Base-by-base conservation (phyloP, 352 stramenopile species). In the Thraustochytrium striatum region DNA sequence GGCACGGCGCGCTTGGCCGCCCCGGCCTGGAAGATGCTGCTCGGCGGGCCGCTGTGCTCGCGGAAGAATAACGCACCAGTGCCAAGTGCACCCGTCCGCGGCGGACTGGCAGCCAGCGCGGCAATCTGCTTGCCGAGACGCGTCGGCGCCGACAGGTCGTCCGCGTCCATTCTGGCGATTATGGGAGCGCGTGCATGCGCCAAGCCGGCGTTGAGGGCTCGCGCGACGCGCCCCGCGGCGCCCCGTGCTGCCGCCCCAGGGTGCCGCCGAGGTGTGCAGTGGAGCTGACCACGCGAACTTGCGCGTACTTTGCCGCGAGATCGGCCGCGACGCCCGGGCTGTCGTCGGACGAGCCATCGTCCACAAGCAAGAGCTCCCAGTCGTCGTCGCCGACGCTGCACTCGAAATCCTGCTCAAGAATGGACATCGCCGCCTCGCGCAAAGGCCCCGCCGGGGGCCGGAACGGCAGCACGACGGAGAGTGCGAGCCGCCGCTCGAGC, bases 101-200 rank as follows among this genome's bases (percentile, higher is more conserved):
- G 5, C 7, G 43, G 65, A 25, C 52, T 30, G 7, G 21, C n/a
- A 16, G 8, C 55, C 57, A 91, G 78, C 36, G 85, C 87, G 11
- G 72, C 41, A 41, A 89, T 57, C 78, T 94, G 90, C 3, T 82
- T 72, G 38, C 86, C 69, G 11, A 95, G 84, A 5, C 90, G 85
- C 3, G 86, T 72, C 32, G 86, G 83, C 11, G 89, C 72, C 25
- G 84, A 85, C 38, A 95, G 57, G 69, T 95, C 90, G 83, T 95
- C 90, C 57, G 87, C 88, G 58, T 95, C 90, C 90, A 95, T 95
- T 57, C 90, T 85, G 2, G 89, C 88, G 13, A 94, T 70, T 68
- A 91, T 85, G 7, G 84, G 81, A 39, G 86, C 83, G 33, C 70
- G 79, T 16, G 88, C 88, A 25, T 85, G 32, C 21, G 82, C 79